Base-by-base conservation (phyloP, 768 basidiomycete species). In the Tulasnella sp. region DNA sequence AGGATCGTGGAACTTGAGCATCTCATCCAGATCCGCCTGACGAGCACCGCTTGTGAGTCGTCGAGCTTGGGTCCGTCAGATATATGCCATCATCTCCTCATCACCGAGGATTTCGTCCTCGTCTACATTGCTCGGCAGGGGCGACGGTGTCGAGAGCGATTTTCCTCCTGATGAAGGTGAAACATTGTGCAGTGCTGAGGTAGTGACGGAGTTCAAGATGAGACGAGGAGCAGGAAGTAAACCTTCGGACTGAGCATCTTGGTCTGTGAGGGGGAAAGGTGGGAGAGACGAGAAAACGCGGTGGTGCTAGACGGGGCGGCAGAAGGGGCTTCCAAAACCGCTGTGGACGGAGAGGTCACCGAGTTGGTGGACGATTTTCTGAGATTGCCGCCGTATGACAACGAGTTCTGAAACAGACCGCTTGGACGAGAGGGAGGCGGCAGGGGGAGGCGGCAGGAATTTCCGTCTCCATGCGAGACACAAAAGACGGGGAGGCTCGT, bases 1-100 rank as follows among this genome's bases (percentile, higher is more conserved):
- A 62, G 95, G 95, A 76, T 97, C 95, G 0, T 97, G 97, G 82
- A 98, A 99, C 69, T 88, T 89, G 70, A 97, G 84, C 76, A 98
- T 82, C 64, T 89, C 90, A 75, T 97, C 92, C 62, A 99, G 81
- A 75, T 96, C 92, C 75, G 91, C 89, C 77, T 94, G 92, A 37
- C 88, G 89, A 8, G 92, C 89, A 35, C 94, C 94, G 14, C 85
- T 84, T 11, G 92, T 89, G 74, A 94, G 79, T 80, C 90, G 93
- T 83, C 94, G 94, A 42, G 92, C 87, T 76, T 94, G 90, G 75
- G 97, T 92, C 29, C 95, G 86, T 75, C 88, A 87, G 75, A 98
- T 92, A 80, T 96, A 99, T 73, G 91, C 89, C 77, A 91, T 80
- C 97, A 99, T 99, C 82, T 99, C 97, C 74, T 97, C 95, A 78